Conservation (phyloP, 2,329 filamentous ascomycete species). For the Fusarium mundagurra region DNA sequence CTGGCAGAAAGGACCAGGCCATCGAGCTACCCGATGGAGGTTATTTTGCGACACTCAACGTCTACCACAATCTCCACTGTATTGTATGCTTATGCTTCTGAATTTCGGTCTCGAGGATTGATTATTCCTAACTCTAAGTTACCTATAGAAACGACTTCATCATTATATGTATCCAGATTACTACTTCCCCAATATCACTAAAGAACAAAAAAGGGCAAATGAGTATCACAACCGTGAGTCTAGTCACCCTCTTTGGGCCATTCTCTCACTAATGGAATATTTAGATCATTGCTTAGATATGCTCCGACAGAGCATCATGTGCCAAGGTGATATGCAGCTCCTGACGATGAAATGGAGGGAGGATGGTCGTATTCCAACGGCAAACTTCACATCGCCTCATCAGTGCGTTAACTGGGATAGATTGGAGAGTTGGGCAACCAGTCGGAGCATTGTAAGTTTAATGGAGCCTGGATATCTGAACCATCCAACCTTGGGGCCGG, state of each 20-base stretch:
- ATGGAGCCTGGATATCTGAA: neutral
- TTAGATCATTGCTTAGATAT: neutral
- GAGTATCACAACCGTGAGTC: neutral
- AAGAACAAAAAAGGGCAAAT: neutral
- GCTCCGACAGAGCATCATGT: neutral
- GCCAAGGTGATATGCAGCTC: neutral
- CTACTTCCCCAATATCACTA: neutral
- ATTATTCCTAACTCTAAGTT: neutral
- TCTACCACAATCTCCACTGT: neutral
- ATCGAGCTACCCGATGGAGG: neutral
- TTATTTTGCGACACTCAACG: neutral
- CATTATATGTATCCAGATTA: neutral
- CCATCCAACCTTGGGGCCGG: neutral
- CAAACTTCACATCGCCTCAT: neutral
- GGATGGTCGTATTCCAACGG: neutral
- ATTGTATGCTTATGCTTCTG: neutral
- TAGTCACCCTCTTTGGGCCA: accelerated
- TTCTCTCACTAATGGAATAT: accelerated
- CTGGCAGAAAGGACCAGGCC: neutral
- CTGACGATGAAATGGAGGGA: neutral
- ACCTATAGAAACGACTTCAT: neutral
- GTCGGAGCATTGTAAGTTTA: neutral
- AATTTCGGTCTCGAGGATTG: neutral
- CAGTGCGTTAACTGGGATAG: neutral
- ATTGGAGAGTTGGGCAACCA: neutral